Evolutionary conservation across 208 protist species (phyloP), one percentile per base, ranked within the genome.

Genomic region (Acanthamoeba lenticulata): DNA sequence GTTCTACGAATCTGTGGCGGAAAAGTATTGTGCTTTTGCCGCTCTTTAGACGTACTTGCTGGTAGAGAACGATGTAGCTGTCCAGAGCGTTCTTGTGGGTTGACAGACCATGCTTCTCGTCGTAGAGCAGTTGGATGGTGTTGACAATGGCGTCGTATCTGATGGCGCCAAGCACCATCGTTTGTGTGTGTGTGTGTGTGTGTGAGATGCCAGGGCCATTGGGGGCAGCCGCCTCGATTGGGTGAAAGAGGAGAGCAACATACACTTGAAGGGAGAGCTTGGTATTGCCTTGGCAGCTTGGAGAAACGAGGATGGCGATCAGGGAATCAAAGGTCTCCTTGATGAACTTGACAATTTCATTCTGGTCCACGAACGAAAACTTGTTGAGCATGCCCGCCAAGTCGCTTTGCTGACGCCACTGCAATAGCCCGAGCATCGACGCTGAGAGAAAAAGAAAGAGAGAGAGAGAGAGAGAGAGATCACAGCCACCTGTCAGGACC

Each of bases 361-460:
- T 86, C n/a, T 79, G 90, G 34, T 85, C 49, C 15, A 94, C 72
- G 55, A 85, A 94, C 2, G 90, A 72, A 32, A 94, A 94, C 67
- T 85, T 79, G 45, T 94, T 94, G 72, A 94, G 90, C 29, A 94
- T 94, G 42, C 55, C 55, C 29, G 90, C 67, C 45, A 94, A 19
- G 11, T 94, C 90, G 55, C 15, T 79, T 13, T 85, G 90, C 36
- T 94, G 90, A 2, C 49, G 47, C 90, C 90, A 94, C 40, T 85
- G 62, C 67, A 94, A n/a, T 67, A 94, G 29, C 13, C 67, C 65
- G 24, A 94, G 90, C 90, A 94, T 94, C 40, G 67, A 79, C 72
- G 90, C 90, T 94, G 67, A 6, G 6, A 44, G 19, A 44, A 17
- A 47, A 6, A 11, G 19, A 81, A 29, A 47, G 6, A 17, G 6